Percentiles rank a stretch among this genome's conserved stretches.
Evolutionary conservation across 345 rosid genomes (phyloP).

Genomic region (Eucalyptus camaldulensis): DNA sequence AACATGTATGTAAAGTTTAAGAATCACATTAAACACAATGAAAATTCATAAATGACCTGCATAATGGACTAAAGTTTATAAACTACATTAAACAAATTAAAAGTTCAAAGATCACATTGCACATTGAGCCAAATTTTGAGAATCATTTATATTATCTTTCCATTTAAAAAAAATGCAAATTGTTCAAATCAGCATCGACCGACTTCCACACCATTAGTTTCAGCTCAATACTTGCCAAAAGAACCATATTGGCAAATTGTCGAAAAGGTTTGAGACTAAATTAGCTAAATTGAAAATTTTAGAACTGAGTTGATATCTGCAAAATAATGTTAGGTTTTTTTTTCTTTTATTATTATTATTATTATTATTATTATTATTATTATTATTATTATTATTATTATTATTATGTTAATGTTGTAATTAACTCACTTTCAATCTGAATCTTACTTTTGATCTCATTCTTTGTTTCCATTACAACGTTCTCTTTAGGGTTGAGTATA

Average conservation of each 20-base stretch:
- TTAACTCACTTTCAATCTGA: background rate
- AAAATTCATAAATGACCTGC: background rate
- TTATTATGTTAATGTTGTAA: background rate
- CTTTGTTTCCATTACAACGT: rapidly evolving
- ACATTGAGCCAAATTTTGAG: too few species aligned
- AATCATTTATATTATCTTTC: background rate
- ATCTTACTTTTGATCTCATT: background rate
- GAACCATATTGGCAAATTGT: background rate
- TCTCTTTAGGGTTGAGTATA: too few species aligned
- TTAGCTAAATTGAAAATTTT: background rate
- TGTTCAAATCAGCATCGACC: rapidly evolving
- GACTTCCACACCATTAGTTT: background rate
- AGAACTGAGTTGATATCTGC: background rate
- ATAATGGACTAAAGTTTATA: background rate
- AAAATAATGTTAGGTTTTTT: background rate
- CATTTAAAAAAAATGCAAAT: background rate
- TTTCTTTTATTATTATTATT: too few species aligned
- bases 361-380: too few species aligned
- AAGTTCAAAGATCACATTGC: too few species aligned
- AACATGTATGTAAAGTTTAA: background rate
- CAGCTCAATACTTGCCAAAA: background rate
- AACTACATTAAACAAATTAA: too few species aligned
- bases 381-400: too few species aligned
- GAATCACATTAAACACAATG: background rate
- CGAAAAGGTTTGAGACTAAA: rapidly evolving